phyloP scores from a whole-genome alignment of 352 stramenopile genomes.

The Phytopythium cucurbitacearum region DNA sequence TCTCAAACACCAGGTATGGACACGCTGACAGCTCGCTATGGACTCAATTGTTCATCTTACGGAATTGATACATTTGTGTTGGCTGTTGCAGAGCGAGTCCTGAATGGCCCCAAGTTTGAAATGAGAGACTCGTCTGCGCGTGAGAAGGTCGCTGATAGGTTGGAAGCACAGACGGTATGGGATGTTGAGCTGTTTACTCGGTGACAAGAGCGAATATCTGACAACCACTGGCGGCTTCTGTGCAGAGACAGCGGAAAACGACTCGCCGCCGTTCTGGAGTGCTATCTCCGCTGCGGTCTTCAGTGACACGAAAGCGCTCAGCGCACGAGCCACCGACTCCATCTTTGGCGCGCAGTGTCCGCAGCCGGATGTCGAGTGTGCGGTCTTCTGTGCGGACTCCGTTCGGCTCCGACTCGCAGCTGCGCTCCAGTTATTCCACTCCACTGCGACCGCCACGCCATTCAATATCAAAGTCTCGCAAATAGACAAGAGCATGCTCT shows the following conservation, averaged over 20 bases:
- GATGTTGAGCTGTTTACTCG: background rate
- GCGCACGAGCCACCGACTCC: constrained; percentile 15
- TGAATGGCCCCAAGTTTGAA: constrained; percentile 52
- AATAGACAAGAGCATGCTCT: too few relatives aligned
- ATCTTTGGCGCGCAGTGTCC: constrained; percentile 24
- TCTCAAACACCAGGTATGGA: constrained; percentile 32
- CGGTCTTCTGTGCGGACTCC: constrained; percentile 40
- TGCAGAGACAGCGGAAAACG: constrained; percentile 4
- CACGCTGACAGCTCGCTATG: background rate
- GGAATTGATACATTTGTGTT: constrained; percentile 4
- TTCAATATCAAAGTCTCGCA: constrained; percentile 1
- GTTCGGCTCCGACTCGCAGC: constrained; percentile 55
- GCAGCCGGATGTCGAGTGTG: constrained; percentile 47
- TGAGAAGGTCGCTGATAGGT: constrained; percentile 56
- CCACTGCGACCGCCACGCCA: constrained; percentile 31
- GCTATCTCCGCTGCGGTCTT: constrained; percentile 5
- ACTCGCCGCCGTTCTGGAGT: background rate
- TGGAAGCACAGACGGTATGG: constrained; percentile 58
- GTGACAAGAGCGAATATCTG: background rate
- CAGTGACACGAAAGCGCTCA: constrained; percentile 21
- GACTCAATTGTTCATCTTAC: background rate
- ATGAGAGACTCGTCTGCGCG: constrained; percentile 54
- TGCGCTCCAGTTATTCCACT: constrained; percentile 77
- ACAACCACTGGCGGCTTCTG: background rate
- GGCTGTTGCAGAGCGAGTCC: constrained; percentile 20